Percentiles rank a stretch among this genome's conserved stretches.
Evolutionary conservation across 148 eudicot genomes (phyloP).

Genomic region (Oxyria digyna): DNA sequence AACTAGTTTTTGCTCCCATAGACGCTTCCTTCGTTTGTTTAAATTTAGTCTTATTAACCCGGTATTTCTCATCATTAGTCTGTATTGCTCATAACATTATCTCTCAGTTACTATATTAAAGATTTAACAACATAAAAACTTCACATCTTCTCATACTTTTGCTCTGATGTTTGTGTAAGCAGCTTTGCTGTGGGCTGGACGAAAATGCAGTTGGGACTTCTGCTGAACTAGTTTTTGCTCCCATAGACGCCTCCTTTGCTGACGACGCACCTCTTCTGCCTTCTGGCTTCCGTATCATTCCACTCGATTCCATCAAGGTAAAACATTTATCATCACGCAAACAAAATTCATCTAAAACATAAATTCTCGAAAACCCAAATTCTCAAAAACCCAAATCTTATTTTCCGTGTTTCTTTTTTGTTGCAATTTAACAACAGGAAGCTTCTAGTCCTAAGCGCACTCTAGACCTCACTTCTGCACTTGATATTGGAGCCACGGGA

Average conservation of each 20-base stretch:
- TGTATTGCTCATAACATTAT: no score
- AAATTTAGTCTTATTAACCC: no score
- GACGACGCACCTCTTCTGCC: constrained; percentile 95
- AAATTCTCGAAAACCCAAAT: no score
- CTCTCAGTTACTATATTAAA: neutral
- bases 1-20: no score
- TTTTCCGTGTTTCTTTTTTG: neutral
- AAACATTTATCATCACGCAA: neutral
- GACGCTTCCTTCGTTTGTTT: no score
- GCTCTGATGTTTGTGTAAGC: constrained; percentile 1
- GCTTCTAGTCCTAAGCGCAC: constrained; percentile 93
- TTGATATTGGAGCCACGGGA: constrained; percentile 53
- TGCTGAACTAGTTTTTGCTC: constrained; percentile 96
- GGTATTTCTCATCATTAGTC: no score
- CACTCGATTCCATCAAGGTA: constrained; percentile 85
- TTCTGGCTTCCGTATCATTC: constrained; percentile 93
- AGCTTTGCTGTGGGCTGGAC: constrained; percentile 95
- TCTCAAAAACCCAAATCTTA: no score
- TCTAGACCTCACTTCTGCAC: constrained; percentile 92
- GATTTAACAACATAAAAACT: neutral
- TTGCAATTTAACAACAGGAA: constrained; percentile 34
- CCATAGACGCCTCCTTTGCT: constrained; percentile 90
- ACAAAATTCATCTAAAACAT: neutral
- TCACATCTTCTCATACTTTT: neutral
- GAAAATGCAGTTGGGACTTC: constrained; percentile 90